Base-by-base conservation (phyloP, 2,329 filamentous ascomycete species). In the Davidsoniella virescens region DNA sequence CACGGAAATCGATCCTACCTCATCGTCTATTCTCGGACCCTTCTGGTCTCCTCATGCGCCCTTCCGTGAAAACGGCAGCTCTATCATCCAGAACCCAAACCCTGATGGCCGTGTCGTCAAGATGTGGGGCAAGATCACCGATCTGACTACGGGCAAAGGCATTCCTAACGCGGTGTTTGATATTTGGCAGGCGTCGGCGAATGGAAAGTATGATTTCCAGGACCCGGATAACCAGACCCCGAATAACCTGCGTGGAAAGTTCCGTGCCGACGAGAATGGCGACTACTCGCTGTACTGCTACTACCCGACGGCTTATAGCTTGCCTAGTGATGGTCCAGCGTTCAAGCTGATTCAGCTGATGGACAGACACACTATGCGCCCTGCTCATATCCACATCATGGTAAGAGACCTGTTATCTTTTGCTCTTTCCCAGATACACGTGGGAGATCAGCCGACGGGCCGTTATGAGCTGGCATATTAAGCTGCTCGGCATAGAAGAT, bases 201-300 rank as follows among this genome's bases (percentile, higher is more conserved):
- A 85, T 67, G 82, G 81, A 63, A 78, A 80, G 62, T 86, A 86
- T 69, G 80, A 84, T 60, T 78, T 82, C 71, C 80, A 84, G 64
- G 82, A 86, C 63, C 80, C 80, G 0, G 73, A 79, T 51, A 78
- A 77, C 66, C 81, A 85, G 69, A 66, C 67, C 46, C 75, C 76
- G 61, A 82, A 85, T 72, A 87, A 87, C 70, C 71, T 86, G 40
- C 75, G 82, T 41, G 82, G 82, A 62, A 86, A 85, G 68, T 86
- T 86, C 70, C 73, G 72, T 58, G 76, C 79, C 55, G 75, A 84
- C 63, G 73, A 73, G 58, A 72, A 85, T 55, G 82, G 82, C 57
- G 72, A 79, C 62, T 84, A 80, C 66, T 73, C 70, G 66, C 80
- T 84, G 65, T 85, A 85, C 73, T 85, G 81, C 71, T 75, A 80